Conservation (phyloP, 305 asterid genomes). For the Rubia balearica region DNA sequence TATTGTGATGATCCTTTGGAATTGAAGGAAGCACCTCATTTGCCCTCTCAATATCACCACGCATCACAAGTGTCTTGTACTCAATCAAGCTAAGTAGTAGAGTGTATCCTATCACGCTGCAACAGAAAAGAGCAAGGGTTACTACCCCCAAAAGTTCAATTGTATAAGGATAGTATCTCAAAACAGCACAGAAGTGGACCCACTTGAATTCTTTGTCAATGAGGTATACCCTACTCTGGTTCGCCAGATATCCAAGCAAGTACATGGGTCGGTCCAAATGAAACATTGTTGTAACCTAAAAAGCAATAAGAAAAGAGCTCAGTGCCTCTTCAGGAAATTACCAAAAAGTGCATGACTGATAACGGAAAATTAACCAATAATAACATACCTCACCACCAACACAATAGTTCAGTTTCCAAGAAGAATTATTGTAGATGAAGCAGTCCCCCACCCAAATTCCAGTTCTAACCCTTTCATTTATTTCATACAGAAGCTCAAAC, state of each 20-base stretch:
- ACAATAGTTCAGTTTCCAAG: conserved; percentile 97
- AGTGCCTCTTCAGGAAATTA: not conserved
- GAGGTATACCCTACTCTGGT: conserved; percentile 84
- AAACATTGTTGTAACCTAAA: conserved; percentile 92
- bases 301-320: not conserved
- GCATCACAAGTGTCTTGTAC: conserved; percentile 98
- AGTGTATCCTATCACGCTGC: conserved; percentile 84
- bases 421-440: conserved; percentile 87
- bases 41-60: conserved; percentile 92
- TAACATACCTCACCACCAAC: conserved; percentile 92
- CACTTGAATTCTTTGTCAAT: conserved; percentile 97
- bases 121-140: conserved; percentile 17
- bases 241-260: conserved; percentile 94
- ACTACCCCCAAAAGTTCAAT: not conserved
- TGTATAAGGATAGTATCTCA: not conserved
- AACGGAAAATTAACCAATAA: not conserved
- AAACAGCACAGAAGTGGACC: conserved; percentile 25
- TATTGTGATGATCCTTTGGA: conserved; percentile 85
- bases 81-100: conserved; percentile 89
- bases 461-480: conserved; percentile 90
- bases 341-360: conserved; percentile 5
- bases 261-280: conserved; percentile 99
- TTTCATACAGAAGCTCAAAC: conserved; percentile 83
- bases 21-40: conserved; percentile 79
- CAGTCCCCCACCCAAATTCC: conserved; percentile 99